phyloP scores from a whole-genome alignment of 306 rosid genomes.

The Cotoneaster glaucophyllus region DNA sequence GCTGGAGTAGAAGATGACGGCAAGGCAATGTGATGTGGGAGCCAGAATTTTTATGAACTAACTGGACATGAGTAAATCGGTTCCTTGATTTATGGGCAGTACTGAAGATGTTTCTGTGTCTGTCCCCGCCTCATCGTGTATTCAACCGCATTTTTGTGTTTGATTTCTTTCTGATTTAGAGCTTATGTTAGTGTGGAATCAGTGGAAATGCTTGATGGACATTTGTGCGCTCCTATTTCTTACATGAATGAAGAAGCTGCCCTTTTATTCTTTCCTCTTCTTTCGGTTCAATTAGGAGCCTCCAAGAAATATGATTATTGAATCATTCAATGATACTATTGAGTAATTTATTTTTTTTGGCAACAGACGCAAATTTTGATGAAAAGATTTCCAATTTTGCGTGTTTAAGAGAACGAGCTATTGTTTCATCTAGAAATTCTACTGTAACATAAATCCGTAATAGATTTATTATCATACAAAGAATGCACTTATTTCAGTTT shows the following conservation, averaged over 20 bases:
- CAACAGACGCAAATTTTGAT: no score
- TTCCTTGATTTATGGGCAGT: constrained; percentile 23
- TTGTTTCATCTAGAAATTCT: no score
- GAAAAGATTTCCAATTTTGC: no score
- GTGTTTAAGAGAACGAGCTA: no score
- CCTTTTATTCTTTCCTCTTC: constrained; percentile 1
- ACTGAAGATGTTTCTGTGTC: constrained; percentile 24
- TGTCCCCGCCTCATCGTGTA: constrained; percentile 11
- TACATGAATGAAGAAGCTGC: constrained; percentile 12
- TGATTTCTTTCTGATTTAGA: constrained; percentile 16
- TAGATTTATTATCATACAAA: no score
- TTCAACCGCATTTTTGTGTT: constrained; percentile 26
- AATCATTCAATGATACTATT: no score
- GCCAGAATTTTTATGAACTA: background rate
- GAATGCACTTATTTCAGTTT: no score
- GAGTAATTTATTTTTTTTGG: no score
- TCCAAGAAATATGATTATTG: background rate
- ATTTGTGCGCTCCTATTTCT: constrained; percentile 23
- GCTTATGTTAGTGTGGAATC: constrained; percentile 14
- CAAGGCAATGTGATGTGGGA: constrained; percentile 32
- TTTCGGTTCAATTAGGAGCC: background rate
- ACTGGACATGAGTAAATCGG: constrained; percentile 22
- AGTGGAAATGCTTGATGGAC: constrained; percentile 27
- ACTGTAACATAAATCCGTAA: no score
- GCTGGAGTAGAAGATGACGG: constrained; percentile 32